Evolutionary conservation across 768 basidiomycete species (phyloP), one percentile per base, ranked within the genome.

Genomic region (Dentipellis fragilis): DNA sequence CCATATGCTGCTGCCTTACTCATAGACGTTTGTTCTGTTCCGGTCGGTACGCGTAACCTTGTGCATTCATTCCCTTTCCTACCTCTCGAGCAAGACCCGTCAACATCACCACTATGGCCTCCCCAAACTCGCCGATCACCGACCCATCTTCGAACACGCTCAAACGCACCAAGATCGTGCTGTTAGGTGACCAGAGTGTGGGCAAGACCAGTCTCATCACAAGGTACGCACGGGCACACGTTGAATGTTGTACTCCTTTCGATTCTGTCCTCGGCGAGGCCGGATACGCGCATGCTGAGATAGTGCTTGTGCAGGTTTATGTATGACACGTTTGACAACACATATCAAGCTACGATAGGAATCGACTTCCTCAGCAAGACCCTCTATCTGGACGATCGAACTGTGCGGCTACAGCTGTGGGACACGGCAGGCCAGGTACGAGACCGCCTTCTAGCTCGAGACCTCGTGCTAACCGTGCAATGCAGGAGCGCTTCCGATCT

Each of bases 241-340:
- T 49, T 53, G 37, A 47, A 34, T 45, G 38, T 34, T 50, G 56
- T 47, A 57, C 57, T 48, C 34, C 23, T 29, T 29, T 29, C 29
- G 29, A 29, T 29, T 16, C 34, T 48, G 22, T 52, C 29, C 40
- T 9, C 59, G 56, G 40, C 29, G 29, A 29, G 29, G 29, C 29
- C 29, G 29, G 3, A 29, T 29, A 29, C 29, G 29, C 29, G 29
- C 29, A 29, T 29, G 29, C 29, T 29, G 14, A 42, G 40, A 42
- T 19, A 19, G 40, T 19, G 14, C 40, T 19, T 42, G 22, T 40
- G 23, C 62, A 94, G 91, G 73, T 89, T 90, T 69, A 94, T 98
- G 96, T 99, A 99, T 69, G 96, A 99, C 73, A 98, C 96, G 0
- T 99, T 99, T 71, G 96, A 99, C 77, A 98, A 98, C 71, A 98